These are phyloP conservation scores for Aspergillus pseudoviridinutans DNA, from an alignment of 2,329 filamentous ascomycete species.

Conservation along the genomic window DNA sequence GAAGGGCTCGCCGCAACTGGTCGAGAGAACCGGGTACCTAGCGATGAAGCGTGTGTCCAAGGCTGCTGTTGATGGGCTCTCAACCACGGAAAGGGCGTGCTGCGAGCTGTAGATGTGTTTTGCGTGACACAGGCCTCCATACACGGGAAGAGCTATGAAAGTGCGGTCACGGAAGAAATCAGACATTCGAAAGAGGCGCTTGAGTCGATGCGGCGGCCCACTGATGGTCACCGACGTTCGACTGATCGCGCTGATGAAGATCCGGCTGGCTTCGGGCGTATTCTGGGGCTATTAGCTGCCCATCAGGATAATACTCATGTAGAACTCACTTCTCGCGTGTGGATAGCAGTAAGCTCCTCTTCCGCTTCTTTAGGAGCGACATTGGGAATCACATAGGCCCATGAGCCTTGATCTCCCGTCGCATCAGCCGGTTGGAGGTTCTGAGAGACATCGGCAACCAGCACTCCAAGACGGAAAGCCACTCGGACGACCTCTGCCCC, in stretches of 20 bases:
- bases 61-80: background rate
- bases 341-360: too few species aligned
- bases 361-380: too few species aligned
- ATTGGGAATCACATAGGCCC: too few species aligned
- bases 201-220: slow-evolving; percentile 23
- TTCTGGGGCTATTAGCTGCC: too few species aligned
- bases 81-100: slow-evolving; percentile 12
- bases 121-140: slow-evolving; percentile 34
- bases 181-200: slow-evolving; percentile 17
- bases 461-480: slow-evolving; percentile 47
- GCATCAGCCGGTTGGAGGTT: too few species aligned
- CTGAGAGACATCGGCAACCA: slow-evolving; percentile 8
- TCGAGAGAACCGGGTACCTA: too few species aligned
- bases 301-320: too few species aligned
- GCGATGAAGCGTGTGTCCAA: background rate
- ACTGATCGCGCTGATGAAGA: too few species aligned
- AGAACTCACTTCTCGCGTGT: too few species aligned
- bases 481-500: slow-evolving; percentile 42
- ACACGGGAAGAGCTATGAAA: slow-evolving; percentile 18
- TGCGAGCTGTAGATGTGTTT: slow-evolving; percentile 43
- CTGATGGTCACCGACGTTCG: slow-evolving; percentile 14
- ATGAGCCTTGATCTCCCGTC: too few species aligned
- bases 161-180: slow-evolving; percentile 19
- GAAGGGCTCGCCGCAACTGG: too few species aligned
- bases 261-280: too few species aligned